Evolutionary conservation across 345 rosid genomes (phyloP).

Genomic region (Nasturtium officinale): DNA sequence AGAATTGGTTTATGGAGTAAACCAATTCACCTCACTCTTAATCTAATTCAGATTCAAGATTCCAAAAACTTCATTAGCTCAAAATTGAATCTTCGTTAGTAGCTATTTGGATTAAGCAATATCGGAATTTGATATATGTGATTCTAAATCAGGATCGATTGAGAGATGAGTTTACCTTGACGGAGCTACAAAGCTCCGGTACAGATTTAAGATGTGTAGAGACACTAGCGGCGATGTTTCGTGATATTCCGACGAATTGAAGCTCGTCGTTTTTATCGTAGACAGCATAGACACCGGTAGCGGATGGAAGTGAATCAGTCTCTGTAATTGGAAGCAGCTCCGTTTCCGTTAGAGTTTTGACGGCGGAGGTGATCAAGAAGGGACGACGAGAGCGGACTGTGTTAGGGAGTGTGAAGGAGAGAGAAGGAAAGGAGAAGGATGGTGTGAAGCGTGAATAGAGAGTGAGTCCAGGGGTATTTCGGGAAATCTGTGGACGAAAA

Average conservation of each 20-base stretch:
- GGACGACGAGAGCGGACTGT: slow-evolving; percentile 44
- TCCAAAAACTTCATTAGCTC: slow-evolving; percentile 1
- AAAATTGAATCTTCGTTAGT: background rate
- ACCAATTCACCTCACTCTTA: background rate
- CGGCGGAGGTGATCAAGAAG: slow-evolving; percentile 46
- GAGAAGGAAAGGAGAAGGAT: slow-evolving; percentile 45
- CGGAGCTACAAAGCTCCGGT: slow-evolving; percentile 72
- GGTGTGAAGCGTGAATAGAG: slow-evolving; percentile 49
- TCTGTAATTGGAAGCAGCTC: slow-evolving; percentile 49
- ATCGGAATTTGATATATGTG: too few relatives aligned
- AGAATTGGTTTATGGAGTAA: too few relatives aligned
- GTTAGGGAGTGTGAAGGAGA: slow-evolving; percentile 45
- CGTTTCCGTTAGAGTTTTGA: slow-evolving; percentile 55
- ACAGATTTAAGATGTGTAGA: slow-evolving; percentile 63
- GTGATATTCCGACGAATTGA: slow-evolving; percentile 83
- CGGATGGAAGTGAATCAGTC: slow-evolving; percentile 50
- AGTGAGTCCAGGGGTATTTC: slow-evolving; percentile 47
- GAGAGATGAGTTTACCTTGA: slow-evolving; percentile 55
- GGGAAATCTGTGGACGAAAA: slow-evolving; percentile 38
- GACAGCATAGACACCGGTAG: slow-evolving; percentile 80
- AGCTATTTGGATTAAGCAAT: background rate
- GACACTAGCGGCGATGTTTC: slow-evolving; percentile 77
- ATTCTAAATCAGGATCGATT: too few relatives aligned
- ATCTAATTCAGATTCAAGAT: background rate
- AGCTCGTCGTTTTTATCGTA: slow-evolving; percentile 63